Percentiles rank a stretch among this genome's conserved stretches.
Evolutionary conservation across 2,329 filamentous ascomycete genomes (phyloP).

Genomic region (Phialemoniopsis sp.): DNA sequence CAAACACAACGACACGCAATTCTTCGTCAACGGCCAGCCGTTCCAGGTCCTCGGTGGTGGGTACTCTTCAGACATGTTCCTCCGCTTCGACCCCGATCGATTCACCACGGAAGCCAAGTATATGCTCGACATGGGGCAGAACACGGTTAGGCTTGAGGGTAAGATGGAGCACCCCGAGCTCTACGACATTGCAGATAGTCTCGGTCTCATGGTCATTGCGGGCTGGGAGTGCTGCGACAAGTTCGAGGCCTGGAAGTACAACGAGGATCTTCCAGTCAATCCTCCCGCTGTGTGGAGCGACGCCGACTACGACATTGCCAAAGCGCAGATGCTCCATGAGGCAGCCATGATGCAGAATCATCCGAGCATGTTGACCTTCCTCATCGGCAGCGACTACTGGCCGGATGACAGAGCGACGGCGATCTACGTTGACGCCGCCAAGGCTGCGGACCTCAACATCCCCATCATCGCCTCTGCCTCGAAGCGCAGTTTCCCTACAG

Average conservation of each 20-base stretch:
- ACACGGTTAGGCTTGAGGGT: conserved; percentile 60
- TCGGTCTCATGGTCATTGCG: conserved; percentile 58
- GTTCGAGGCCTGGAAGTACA: conserved; percentile 62
- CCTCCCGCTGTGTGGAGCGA: conserved; percentile 39
- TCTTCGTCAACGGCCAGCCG: conserved; percentile 49
- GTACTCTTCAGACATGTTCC: conserved; percentile 57
- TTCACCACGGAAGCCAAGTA: conserved; percentile 46
- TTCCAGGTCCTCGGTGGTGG: conserved; percentile 60
- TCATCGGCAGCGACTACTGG: conserved; percentile 62
- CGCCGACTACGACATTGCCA: conserved; percentile 50
- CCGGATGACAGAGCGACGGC: conserved; percentile 51
- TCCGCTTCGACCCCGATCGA: conserved; percentile 47
- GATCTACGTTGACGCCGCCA: conserved; percentile 47
- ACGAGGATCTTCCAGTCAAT: conserved; percentile 40
- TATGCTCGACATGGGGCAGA: conserved; percentile 56
- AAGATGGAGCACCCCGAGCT: conserved; percentile 60
- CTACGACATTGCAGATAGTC: conserved; percentile 52
- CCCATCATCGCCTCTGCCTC: conserved; percentile 56
- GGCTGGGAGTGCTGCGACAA: conserved; percentile 68
- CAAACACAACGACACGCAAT: conserved; percentile 47
- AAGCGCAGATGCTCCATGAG: conserved; percentile 54
- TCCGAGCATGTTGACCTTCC: conserved; percentile 52
- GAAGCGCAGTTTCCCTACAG: conserved; percentile 45
- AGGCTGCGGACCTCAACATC: conserved; percentile 46
- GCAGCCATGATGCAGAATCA: conserved; percentile 56